phyloP scores from a whole-genome alignment of 2,329 filamentous ascomycete genomes.

The Chaetothyriales sp. region DNA sequence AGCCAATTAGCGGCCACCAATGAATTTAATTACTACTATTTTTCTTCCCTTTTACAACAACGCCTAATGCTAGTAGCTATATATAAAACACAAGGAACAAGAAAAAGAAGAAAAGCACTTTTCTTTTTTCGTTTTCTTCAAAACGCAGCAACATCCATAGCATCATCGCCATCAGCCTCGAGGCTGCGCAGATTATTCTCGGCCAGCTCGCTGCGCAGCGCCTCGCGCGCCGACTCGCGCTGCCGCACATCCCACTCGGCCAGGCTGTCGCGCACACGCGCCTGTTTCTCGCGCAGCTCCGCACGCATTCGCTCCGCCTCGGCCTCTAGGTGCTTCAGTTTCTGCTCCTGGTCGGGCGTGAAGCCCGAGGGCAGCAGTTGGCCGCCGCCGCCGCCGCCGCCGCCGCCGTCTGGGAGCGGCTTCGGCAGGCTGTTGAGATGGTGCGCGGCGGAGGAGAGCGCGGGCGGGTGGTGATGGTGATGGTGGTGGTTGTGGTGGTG shows the following conservation, averaged over 20 bases:
- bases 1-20: no score
- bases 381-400: no score
- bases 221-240: conserved; percentile 32
- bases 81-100: no score
- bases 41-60: no score
- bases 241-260: conserved; percentile 35
- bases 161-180: conserved; percentile 29
- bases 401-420: conserved; percentile 30
- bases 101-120: no score
- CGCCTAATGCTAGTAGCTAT: no score
- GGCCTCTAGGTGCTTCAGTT: conserved; percentile 29
- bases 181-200: conserved; percentile 32
- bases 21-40: no score
- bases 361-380: conserved; percentile 25
- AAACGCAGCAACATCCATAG: conserved; percentile 27
- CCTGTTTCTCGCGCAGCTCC: conserved; percentile 31
- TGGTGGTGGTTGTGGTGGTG: no score
- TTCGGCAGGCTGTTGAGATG: conserved; percentile 20
- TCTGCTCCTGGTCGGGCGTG: conserved; percentile 27
- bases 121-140: no score
- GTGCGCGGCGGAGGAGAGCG: conserved; percentile 9
- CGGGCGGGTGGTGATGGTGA: no score
- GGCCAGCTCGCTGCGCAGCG: conserved; percentile 33
- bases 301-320: conserved; percentile 31
- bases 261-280: conserved; percentile 26